phyloP scores from a whole-genome alignment of 257 asterid genomes.

The Salvia rosmarinus region DNA sequence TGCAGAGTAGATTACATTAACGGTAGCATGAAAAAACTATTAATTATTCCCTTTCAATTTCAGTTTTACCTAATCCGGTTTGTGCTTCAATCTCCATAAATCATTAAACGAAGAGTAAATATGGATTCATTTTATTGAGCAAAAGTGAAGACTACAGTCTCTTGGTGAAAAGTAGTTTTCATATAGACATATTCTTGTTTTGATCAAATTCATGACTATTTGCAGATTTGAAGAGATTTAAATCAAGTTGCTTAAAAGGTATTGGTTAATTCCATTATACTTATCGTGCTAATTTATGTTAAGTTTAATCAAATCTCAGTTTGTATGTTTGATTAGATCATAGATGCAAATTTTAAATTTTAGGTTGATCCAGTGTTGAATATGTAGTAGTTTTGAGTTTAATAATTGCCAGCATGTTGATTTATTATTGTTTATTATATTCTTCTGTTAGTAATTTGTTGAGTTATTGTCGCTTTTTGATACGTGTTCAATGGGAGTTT shows the following conservation, averaged over 20 bases:
- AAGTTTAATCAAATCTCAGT: neutral
- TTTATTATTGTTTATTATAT: slow-evolving; percentile 3
- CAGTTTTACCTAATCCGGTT: slow-evolving; percentile 13
- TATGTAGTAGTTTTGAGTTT: neutral
- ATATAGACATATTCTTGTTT: neutral
- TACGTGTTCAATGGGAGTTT: neutral
- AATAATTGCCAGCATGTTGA: neutral
- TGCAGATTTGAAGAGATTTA: slow-evolving; percentile 24
- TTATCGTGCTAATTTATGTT: neutral
- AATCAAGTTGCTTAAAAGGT: slow-evolving; percentile 31
- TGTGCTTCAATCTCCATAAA: slow-evolving; percentile 21
- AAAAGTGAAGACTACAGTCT: neutral
- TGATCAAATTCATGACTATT: neutral
- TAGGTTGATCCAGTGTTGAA: slow-evolving; percentile 2
- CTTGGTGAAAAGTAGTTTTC: neutral
- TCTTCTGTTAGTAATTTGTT: neutral
- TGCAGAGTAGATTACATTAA: slow-evolving; percentile 13
- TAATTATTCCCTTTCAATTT: slow-evolving; percentile 29
- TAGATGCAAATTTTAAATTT: neutral
- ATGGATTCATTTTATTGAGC: neutral
- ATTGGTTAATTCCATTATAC: neutral
- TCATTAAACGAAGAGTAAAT: neutral
- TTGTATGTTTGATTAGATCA: neutral
- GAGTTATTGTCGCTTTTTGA: neutral
- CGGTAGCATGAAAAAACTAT: slow-evolving; percentile 7